Conservation (phyloP, 768 basidiomycete species). For the Multifurca ochricompacta region DNA sequence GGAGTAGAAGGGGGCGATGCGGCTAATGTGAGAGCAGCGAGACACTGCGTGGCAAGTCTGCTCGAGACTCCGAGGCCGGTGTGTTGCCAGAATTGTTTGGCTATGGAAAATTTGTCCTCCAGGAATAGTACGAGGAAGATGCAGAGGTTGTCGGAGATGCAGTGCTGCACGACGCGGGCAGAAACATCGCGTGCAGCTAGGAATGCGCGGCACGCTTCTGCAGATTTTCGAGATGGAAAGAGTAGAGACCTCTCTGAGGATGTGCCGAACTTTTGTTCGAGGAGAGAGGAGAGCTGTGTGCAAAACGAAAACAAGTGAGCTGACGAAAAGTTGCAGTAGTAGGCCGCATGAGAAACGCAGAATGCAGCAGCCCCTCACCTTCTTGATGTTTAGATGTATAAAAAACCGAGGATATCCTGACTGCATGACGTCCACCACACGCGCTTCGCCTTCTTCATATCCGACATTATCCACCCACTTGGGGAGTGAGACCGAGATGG, state of each 20-base stretch:
- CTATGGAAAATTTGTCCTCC: slow-evolving; percentile 46
- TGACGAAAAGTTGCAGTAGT: neutral
- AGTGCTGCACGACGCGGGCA: slow-evolving; percentile 58
- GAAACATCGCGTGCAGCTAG: slow-evolving; percentile 47
- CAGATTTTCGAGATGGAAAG: slow-evolving; percentile 63
- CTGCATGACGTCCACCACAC: slow-evolving; percentile 73
- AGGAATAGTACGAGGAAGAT: slow-evolving; percentile 84
- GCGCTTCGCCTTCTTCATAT: slow-evolving; percentile 83
- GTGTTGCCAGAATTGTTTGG: slow-evolving; percentile 96
- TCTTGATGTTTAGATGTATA: slow-evolving; percentile 76
- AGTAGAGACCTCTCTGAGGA: slow-evolving; percentile 71
- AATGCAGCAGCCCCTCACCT: slow-evolving; percentile 43
- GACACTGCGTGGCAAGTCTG: slow-evolving; percentile 74
- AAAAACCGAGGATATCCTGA: slow-evolving; percentile 94
- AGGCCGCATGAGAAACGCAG: neutral
- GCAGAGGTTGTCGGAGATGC: slow-evolving; percentile 41
- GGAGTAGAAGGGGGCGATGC: slow-evolving; percentile 24
- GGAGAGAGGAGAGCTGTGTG: slow-evolving; percentile 65
- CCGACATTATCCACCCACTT: slow-evolving; percentile 88
- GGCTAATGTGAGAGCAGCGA: slow-evolving; percentile 51
- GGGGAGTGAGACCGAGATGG: slow-evolving; percentile 91
- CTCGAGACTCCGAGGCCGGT: slow-evolving; percentile 86
- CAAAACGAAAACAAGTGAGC: neutral
- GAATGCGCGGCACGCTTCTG: slow-evolving; percentile 70
- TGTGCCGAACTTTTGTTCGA: slow-evolving; percentile 69